Evolutionary conservation across 2,329 filamentous ascomycete species (phyloP).

Genomic region (Penicillium digitatum): DNA sequence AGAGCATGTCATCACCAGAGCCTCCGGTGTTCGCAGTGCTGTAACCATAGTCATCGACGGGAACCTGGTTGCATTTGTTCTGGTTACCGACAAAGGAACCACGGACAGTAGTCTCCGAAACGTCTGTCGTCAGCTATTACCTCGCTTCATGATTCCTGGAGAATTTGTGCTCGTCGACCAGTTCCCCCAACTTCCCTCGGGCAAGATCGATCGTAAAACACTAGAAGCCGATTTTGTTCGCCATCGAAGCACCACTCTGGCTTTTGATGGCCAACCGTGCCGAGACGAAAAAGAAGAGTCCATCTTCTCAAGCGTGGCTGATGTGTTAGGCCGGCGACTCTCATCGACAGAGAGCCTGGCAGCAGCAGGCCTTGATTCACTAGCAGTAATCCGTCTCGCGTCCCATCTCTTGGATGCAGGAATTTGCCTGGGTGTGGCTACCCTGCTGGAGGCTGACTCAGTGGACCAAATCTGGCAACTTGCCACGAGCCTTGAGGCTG

Average conservation of each 20-base stretch:
- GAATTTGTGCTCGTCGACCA: conserved; percentile 62
- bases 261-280: conserved; percentile 12
- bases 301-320: conserved; percentile 43
- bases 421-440: conserved; percentile 54
- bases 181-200: conserved; percentile 74
- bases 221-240: conserved; percentile 55
- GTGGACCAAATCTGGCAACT: conserved; percentile 38
- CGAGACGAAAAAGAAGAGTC: conserved; percentile 26
- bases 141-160: conserved; percentile 75
- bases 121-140: conserved; percentile 70
- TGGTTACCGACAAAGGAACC: conserved; percentile 46
- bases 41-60: conserved; percentile 65
- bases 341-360: conserved; percentile 45
- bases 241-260: conserved; percentile 20
- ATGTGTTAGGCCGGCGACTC: conserved; percentile 42
- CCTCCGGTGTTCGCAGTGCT: conserved; percentile 60
- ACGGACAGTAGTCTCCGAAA: conserved; percentile 48
- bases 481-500: conserved; percentile 21
- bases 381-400: conserved; percentile 60
- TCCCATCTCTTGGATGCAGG: conserved; percentile 59
- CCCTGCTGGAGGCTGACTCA: conserved; percentile 58
- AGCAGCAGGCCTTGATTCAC: conserved; percentile 62
- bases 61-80: conserved; percentile 70
- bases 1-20: conserved; percentile 64
- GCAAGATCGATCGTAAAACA: conserved; percentile 71